Evolutionary conservation across 2,329 filamentous ascomycete species (phyloP), one percentile per base, ranked within the genome.

Genomic region (Colletotrichum orbiculare): DNA sequence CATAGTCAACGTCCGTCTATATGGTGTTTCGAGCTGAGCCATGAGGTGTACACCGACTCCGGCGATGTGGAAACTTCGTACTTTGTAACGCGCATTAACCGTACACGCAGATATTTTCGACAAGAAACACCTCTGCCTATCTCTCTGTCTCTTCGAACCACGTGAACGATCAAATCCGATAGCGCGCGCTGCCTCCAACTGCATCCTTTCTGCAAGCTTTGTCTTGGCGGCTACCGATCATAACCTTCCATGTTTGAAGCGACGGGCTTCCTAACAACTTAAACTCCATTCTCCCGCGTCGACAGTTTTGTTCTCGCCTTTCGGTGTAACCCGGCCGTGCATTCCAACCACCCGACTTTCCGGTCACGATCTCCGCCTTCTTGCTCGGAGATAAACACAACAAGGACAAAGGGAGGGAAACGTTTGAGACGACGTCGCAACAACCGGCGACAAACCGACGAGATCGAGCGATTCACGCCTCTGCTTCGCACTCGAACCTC

Each of bases 1-100:
- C 58, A 62, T 52, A 41, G 46, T 41, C 41, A 53, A 65, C 63
- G 35, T 65, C 53, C 52, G 58, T 65, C 58, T 65, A 53, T 65
- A 46, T 65, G 58, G 52, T 65, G 63, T 65, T 65, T 65, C 63
- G 63, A 56, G 47, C 63, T 65, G 63, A 62, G 63, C 58, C 58
- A 63, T 61, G 58, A 65, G 56, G 60, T 55, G 46, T 61, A 62
- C 58, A 62, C 62, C 58, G 62, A 65, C 62, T 65, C 58, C 52
- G 52, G 58, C 52, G 48, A 63, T 57, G 63, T 57, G 58, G 58
- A 52, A 65, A 56, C 52, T 39, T 52, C 52, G 37, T 62, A 55
- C 39, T 65, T 48, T 49, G 43, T 53, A 56, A 62, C 52, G 42
- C 58, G 41, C 52, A 62, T 65, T 57, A 39, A 53, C 38, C 17